Evolutionary conservation across 2,329 filamentous ascomycete genomes (phyloP), one percentile per base, ranked within the genome.

Genomic region (Septoria linicola): DNA sequence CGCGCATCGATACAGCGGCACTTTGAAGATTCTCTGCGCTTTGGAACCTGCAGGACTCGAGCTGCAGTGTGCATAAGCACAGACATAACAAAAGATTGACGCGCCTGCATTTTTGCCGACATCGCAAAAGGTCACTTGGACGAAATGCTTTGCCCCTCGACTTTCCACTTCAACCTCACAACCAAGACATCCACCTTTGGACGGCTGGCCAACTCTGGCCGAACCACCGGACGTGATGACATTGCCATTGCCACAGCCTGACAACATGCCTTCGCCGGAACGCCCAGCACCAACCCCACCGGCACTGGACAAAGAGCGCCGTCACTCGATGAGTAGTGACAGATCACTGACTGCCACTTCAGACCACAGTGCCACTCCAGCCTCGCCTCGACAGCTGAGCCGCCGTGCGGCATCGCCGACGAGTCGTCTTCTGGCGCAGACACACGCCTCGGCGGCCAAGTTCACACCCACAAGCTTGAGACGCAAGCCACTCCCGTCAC

Each of bases 371-470:
- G 21, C 39, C 32, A 10, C 50, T 25, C 3, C 36, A 14, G 5
- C 36, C 14, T 34, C 49, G 14, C 17, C 37, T n/a, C 21, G n/a
- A 8, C 49, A 42, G 30, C 21, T 31, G 36, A 19, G 25, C 2
- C 34, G 34, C 11, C 17, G 25, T n/a, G 8, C 37, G n/a, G 20
- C 35, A 2, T 21, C 43, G 14, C 44, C 50, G 34, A 27, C 43
- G 11, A 36, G 34, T 27, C 37, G 41, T 14, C 36, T 45, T 11
- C 40, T 65, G 21, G 53, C 59, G 10, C 56, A 56, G 11, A 64
- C 64, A 8, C 62, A 61, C 34, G 52, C 63, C 11, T 66, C 64
- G n/a, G 54, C 60, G 3, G 58, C 59, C 6, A 63, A 60, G 41
- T 48, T 42, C 37, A 42, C 55, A 8, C 42, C 49, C 17, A 41